Evolutionary conservation across 129 eudicot species (phyloP).

Genomic region (Chrysanthemum seticuspe): DNA sequence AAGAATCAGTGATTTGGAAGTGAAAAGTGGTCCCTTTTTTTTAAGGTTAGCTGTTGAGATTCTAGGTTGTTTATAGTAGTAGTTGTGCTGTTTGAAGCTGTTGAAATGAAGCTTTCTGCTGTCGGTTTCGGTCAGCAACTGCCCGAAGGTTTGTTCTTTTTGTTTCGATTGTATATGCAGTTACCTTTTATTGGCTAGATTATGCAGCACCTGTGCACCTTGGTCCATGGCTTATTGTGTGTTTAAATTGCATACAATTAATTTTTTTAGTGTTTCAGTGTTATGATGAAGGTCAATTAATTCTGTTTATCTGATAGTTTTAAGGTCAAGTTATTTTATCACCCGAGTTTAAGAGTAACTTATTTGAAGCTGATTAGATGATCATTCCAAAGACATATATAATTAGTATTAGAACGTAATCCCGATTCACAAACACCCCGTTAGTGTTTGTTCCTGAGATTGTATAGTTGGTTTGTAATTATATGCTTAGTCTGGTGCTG

Average conservation of each 20-base stretch:
- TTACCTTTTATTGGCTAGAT: not conserved
- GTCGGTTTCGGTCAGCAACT: slow-evolving; percentile 67
- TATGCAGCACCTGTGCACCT: not conserved
- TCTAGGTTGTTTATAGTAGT: slow-evolving; percentile 31
- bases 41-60: slow-evolving; percentile 31
- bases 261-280: too few relatives aligned
- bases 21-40: slow-evolving; percentile 37
- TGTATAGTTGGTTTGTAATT: slow-evolving; percentile 11
- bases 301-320: too few relatives aligned
- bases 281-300: too few relatives aligned
- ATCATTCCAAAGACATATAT: too few relatives aligned
- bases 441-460: slow-evolving; percentile 4
- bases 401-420: too few relatives aligned
- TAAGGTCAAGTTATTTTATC: too few relatives aligned
- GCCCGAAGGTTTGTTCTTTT: slow-evolving; percentile 54
- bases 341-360: too few relatives aligned
- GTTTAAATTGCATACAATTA: too few relatives aligned
- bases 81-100: slow-evolving; percentile 27
- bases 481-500: slow-evolving; percentile 5
- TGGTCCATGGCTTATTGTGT: slow-evolving; percentile 4
- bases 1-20: slow-evolving; percentile 31
- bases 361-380: too few relatives aligned
- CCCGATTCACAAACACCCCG: too few relatives aligned
- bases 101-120: slow-evolving; percentile 59
- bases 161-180: not conserved